Evolutionary conservation across 768 basidiomycete species (phyloP).

Genomic region (Russula compacta): DNA sequence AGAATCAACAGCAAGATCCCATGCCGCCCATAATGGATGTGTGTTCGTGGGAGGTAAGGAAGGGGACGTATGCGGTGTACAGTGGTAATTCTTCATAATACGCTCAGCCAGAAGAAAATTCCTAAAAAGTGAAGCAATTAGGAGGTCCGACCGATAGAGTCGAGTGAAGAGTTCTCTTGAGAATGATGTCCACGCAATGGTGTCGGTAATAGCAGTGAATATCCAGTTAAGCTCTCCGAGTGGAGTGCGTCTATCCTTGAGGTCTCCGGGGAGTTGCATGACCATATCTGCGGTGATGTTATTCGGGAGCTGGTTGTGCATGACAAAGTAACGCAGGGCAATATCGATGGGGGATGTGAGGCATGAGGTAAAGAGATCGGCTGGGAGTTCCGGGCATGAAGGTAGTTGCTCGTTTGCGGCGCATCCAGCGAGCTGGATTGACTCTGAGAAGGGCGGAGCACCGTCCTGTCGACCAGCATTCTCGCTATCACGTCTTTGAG

Average conservation of each 20-base stretch:
- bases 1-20: constrained; percentile 95
- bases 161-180: constrained; percentile 89
- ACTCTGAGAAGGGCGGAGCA: constrained; percentile 67
- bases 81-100: constrained; percentile 96
- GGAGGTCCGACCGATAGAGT: constrained; percentile 88
- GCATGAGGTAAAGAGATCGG: constrained; percentile 95
- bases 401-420: constrained; percentile 85
- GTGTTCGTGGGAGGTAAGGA: constrained; percentile 93
- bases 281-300: constrained; percentile 84
- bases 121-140: constrained; percentile 93
- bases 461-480: constrained; percentile 50
- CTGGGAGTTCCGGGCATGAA: constrained; percentile 92
- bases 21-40: constrained; percentile 91
- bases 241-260: constrained; percentile 93
- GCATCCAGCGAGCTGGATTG: constrained; percentile 93
- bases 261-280: constrained; percentile 89
- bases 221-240: constrained; percentile 99
- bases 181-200: constrained; percentile 98
- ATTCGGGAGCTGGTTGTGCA: constrained; percentile 78
- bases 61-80: constrained; percentile 90
- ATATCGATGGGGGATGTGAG: constrained; percentile 98
- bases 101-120: constrained; percentile 96
- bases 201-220: constrained; percentile 97
- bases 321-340: constrained; percentile 86
- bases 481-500: constrained; percentile 66